Evolutionary conservation across 345 rosid genomes (phyloP).

Genomic region (Gossypium herbaceum): DNA sequence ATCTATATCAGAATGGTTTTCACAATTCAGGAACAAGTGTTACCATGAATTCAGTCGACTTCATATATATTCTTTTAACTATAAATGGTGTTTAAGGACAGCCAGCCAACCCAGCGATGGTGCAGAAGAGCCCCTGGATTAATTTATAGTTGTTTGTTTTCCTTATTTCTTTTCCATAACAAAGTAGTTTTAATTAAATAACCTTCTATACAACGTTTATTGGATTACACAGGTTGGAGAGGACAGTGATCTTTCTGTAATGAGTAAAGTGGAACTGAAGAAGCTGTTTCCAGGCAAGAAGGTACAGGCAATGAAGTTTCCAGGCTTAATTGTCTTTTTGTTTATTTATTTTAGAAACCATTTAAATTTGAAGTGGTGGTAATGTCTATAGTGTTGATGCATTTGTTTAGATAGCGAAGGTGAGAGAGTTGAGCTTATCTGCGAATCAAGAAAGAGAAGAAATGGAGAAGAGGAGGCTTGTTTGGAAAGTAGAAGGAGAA

Average conservation of each 20-base stretch:
- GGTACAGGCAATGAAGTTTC: constrained; percentile 26
- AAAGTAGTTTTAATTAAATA: neutral
- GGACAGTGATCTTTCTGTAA: constrained; percentile 65
- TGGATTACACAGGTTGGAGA: constrained; percentile 46
- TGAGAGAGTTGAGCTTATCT: constrained; percentile 69
- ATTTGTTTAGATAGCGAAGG: constrained; percentile 43
- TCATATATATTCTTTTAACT: neutral
- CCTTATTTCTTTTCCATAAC: neutral
- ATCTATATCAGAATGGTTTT: neutral
- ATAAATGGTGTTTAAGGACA: neutral
- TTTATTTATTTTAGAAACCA: neutral
- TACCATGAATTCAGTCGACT: too few species aligned
- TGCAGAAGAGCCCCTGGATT: neutral
- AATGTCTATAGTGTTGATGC: neutral
- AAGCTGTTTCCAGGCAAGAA: constrained; percentile 55
- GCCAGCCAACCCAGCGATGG: neutral
- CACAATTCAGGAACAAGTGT: neutral
- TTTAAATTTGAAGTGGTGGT: neutral
- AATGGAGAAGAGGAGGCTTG: constrained; percentile 78
- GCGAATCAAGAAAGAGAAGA: constrained; percentile 76
- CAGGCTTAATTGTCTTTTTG: neutral
- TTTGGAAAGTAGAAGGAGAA: constrained; percentile 66
- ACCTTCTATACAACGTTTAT: neutral
- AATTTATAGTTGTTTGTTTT: neutral
- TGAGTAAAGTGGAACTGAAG: constrained; percentile 62